Conservation (phyloP, 495 filamentous ascomycete genomes). For the Pyrenula aspistea region DNA sequence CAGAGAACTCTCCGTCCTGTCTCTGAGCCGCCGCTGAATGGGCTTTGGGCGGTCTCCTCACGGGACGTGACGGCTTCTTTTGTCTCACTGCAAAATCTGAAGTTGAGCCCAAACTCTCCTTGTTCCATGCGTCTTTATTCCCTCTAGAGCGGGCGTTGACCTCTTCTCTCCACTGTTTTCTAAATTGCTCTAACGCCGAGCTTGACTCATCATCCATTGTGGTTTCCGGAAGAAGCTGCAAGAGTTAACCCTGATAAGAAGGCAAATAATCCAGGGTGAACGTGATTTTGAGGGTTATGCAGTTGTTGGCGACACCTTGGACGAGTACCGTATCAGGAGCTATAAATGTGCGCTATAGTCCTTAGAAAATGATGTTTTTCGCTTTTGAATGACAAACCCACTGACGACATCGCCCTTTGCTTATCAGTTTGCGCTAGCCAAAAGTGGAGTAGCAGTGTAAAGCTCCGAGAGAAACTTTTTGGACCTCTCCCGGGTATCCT, state of each 20-base stretch:
- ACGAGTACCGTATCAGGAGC: no score
- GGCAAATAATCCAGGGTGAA: no score
- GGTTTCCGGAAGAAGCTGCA: not conserved
- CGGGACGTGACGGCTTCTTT: conserved; percentile 4
- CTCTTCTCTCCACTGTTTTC: conserved; percentile 73
- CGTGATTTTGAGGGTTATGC: no score
- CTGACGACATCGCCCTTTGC: not conserved
- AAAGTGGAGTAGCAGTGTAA: not conserved
- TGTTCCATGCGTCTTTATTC: not conserved
- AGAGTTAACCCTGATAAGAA: no score
- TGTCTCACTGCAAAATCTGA: not conserved
- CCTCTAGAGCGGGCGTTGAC: conserved; percentile 44
- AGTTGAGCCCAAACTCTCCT: not conserved
- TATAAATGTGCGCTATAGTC: no score
- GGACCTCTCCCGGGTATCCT: not conserved
- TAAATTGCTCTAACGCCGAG: conserved; percentile 69
- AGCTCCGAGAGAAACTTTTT: not conserved
- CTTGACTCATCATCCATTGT: conserved; percentile 46
- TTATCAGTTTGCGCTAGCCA: not conserved
- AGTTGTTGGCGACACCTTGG: no score
- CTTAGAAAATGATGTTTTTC: not conserved
- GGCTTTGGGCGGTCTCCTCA: not conserved
- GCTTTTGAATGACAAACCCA: not conserved
- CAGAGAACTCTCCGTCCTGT: not conserved
- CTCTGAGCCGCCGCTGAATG: not conserved